A percentile compares a stretch with the other conserved stretches of the same genome.
These are phyloP conservation scores for Phaeotremella skinneri DNA, from an alignment of 768 basidiomycete genomes.

Conservation along the genomic window DNA sequence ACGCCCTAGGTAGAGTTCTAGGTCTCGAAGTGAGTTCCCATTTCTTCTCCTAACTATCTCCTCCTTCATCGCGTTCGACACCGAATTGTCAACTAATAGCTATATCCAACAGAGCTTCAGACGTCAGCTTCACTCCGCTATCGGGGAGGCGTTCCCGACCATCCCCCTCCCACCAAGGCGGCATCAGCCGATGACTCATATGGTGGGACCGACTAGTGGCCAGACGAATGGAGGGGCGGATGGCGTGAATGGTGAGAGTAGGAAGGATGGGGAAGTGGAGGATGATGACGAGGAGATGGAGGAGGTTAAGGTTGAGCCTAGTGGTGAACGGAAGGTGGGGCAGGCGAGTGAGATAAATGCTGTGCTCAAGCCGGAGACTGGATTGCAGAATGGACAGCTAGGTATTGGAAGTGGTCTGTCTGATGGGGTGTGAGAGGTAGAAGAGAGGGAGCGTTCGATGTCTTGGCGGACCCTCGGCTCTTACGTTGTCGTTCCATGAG, in stretches of 20 bases:
- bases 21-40: conserved; percentile 38
- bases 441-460: too few species aligned
- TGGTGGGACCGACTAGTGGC: not conserved
- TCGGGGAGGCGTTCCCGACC: conserved; percentile 31
- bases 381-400: too few species aligned
- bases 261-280: not conserved
- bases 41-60: conserved; percentile 1
- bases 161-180: conserved; percentile 34
- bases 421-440: too few species aligned
- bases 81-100: not conserved
- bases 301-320: not conserved
- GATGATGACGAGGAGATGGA: conserved; percentile 3
- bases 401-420: too few species aligned
- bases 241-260: too few species aligned
- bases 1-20: conserved; percentile 37
- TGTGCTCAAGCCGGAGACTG: too few species aligned
- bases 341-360: too few species aligned
- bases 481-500: too few species aligned
- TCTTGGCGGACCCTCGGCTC: too few species aligned
- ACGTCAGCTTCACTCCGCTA: conserved; percentile 30
- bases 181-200: conserved; percentile 16
- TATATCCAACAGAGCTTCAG: conserved; percentile 31
- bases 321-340: not conserved
- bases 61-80: not conserved
- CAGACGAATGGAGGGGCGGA: too few species aligned